Evolutionary conservation across 306 rosid genomes (phyloP), one percentile per base, ranked within the genome.

Genomic region (Medicago lupulina): DNA sequence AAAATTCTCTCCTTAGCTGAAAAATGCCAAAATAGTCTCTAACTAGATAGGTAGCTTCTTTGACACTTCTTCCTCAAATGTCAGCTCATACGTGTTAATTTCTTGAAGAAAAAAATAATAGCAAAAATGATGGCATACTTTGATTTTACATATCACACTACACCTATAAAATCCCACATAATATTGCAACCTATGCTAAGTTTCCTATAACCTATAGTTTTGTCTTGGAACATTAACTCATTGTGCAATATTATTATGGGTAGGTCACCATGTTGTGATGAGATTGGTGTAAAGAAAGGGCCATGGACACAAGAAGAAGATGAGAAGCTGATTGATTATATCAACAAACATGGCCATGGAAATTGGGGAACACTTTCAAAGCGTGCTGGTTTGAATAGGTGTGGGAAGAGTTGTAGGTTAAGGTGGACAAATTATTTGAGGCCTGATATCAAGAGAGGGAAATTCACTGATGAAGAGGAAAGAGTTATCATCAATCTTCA

Each of bases 241-340:
- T 13, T 41, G n/a, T 54, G 34, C 74, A 21, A 58, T 58, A 80
- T 28, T 58, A 80, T 28, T 9, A 94, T 94, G 98, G 97, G 93
- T 1, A 84, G 98, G 66, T 74, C 88, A 23, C 97, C 96, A 16
- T 86, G 93, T 53, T 87, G 95, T 84, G 87, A 86, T 69, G 93
- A 87, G 65, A 83, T 15, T 44, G 78, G 75, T 58, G 84, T 91
- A 21, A 94, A 94, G 89, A 94, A 94, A 86, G 98, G 98, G 80
- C 98, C 96, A 79, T 94, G 98, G 98, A 94, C 95, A 50, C 79
- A 87, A 3, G 98, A 94, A 70, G 97, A 94, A 87, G 98, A 94
- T 76, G 79, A 88, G 79, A 91, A 77, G 74, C 83, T 94, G 41
- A 46, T 76, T 58, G 89, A 88, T 73, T 83, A 87, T 53, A 88